Evolutionary conservation across 495 filamentous ascomycete species (phyloP).

Genomic region (Apodospora peruviana): DNA sequence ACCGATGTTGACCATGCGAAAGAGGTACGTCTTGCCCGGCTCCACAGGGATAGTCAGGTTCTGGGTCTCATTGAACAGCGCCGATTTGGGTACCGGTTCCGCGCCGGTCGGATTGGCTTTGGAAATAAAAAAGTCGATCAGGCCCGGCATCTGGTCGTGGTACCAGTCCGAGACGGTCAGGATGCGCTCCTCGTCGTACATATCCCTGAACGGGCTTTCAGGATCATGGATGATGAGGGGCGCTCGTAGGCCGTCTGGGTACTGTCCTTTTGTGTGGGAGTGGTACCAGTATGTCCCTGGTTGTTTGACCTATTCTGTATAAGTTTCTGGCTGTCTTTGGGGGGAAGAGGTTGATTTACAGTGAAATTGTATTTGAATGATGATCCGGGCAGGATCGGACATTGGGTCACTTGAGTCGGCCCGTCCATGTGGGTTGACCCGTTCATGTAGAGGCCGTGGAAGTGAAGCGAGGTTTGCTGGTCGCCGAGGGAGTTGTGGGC

Average conservation of each 20-base stretch:
- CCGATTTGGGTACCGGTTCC: constrained; percentile 62
- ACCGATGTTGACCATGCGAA: constrained; percentile 68
- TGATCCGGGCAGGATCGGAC: constrained; percentile 56
- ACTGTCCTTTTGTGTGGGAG: constrained; percentile 62
- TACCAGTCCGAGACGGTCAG: constrained; percentile 66
- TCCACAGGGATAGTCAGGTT: constrained; percentile 44
- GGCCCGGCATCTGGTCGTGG: constrained; percentile 52
- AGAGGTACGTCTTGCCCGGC: constrained; percentile 73
- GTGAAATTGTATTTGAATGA: constrained; percentile 74
- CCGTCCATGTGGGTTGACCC: constrained; percentile 72
- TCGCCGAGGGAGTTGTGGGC: constrained; percentile 69
- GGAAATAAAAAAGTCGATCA: constrained; percentile 53
- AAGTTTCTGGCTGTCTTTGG: neutral
- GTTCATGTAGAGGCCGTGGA: constrained; percentile 71
- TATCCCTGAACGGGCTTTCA: constrained; percentile 49
- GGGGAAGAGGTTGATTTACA: constrained; percentile 32
- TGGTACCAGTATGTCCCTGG: constrained; percentile 83
- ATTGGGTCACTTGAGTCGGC: constrained; percentile 60
- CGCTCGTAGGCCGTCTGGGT: constrained; percentile 70
- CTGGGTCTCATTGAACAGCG: constrained; percentile 65
- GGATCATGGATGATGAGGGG: constrained; percentile 68
- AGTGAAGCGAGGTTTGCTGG: constrained; percentile 65
- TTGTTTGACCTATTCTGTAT: constrained; percentile 51
- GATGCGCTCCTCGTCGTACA: constrained; percentile 63
- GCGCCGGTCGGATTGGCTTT: constrained; percentile 53